Conservation (phyloP, 108 stramenopile genomes). For the Discostella stelligeroides region DNA sequence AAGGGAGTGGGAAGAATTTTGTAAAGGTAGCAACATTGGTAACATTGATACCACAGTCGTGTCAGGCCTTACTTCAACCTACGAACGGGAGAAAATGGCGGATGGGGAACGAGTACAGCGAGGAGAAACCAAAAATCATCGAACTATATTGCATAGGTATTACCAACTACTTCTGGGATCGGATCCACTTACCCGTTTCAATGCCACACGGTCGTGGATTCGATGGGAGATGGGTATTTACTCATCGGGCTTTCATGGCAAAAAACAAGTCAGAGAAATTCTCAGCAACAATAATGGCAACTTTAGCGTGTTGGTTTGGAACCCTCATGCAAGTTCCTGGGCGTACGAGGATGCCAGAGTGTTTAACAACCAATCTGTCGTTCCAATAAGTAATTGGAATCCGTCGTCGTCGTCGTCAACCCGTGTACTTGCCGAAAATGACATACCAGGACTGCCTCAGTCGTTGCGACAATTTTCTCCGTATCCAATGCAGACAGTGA, state of each 20-base stretch:
- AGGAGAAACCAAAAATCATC: constrained; percentile 21
- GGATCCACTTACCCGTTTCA: constrained; percentile 39
- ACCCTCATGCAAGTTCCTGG: constrained; percentile 31
- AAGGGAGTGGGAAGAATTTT: constrained; percentile 55
- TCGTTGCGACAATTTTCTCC: no score
- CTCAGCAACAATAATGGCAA: constrained; percentile 2
- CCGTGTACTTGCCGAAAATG: no score
- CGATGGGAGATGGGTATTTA: constrained; percentile 66
- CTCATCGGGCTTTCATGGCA: constrained; percentile 19
- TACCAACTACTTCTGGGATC: constrained; percentile 54
- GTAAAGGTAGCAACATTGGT: constrained; percentile 26
- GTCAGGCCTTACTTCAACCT: no score
- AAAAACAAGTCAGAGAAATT: background rate
- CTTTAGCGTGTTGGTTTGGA: constrained; percentile 39
- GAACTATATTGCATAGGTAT: constrained; percentile 56
- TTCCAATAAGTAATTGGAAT: constrained; percentile 16
- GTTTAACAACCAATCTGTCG: constrained; percentile 21
- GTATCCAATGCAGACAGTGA: no score
- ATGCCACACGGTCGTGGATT: constrained; percentile 63
- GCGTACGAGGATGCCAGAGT: constrained; percentile 47
- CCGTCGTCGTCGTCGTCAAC: no score
- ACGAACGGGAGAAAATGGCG: no score
- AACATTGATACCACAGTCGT: no score
- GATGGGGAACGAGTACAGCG: no score
- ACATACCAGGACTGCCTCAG: no score